Base-by-base conservation (phyloP, 2,329 filamentous ascomycete genomes). In the Sarocladiaceae sp. region DNA sequence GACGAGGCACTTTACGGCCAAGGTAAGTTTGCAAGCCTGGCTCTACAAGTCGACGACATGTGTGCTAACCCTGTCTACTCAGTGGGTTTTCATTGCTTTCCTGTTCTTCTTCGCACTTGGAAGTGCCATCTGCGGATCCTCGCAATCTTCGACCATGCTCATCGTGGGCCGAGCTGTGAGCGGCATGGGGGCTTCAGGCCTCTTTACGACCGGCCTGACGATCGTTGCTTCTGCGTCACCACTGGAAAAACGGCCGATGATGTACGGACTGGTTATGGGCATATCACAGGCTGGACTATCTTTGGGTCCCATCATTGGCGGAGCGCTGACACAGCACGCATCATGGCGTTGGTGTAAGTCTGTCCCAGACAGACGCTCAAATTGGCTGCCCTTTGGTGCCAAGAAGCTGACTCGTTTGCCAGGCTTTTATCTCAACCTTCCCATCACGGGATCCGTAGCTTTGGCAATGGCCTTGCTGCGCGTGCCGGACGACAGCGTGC, bases 281-380 rank as follows among this genome's bases (percentile, higher is more conserved):
- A n/a, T 65, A 9, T 51, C 56, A 0, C 64, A 68, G 43, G 47
- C 73, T 6, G 69, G 68, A 1, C 53, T 68, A 7, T 59, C 64
- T 1, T 42, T 60, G 1, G 73, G 72, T 0, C 71, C 72, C 1
- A 48, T 76, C 1, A 50, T 70, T 16, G 68, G 67, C 12, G 63
- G 68, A 7, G 59, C 58, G 15, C 59, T 69, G 11, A 67, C 64
- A 0, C 50, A 58, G 5, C 59, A 62, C 32, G 47, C 55, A 1
- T 62, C 59, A 0, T 72, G 68, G 69, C 55, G 68, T 16, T 70
- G 67, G 67, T 68, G 64, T 63, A 53, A 53, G 59, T 54, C 1
- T 10, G n/a, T 29, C 13, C 26, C 26, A 7, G 26, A 9, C 26
- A 29, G 9, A 29, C 26, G 26, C 26, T 29, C 11, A 4, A 9